phyloP scores from a whole-genome alignment of 352 stramenopile species.

The Phytophthora tentaculata region DNA sequence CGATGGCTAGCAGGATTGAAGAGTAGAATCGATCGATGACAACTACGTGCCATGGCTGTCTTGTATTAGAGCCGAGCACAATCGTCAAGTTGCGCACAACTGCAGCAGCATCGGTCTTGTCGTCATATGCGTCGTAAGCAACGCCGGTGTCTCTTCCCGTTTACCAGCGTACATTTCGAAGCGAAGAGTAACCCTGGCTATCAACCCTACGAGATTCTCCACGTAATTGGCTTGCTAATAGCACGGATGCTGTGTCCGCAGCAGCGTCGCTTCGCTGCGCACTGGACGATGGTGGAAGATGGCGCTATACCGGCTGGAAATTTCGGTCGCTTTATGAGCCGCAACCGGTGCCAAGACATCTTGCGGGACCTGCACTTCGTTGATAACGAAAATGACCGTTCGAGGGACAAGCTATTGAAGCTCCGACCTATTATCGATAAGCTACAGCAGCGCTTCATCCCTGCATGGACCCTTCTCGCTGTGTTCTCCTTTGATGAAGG shows the following conservation, averaged over 20 bases:
- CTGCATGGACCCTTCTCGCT: background rate
- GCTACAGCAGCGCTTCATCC: background rate
- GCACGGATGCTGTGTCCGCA: background rate
- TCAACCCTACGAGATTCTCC: background rate
- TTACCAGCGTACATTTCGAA: background rate
- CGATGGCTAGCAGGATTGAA: too few relatives aligned
- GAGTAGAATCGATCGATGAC: too few relatives aligned
- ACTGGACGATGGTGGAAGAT: too few relatives aligned
- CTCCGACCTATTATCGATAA: background rate
- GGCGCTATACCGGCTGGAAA: background rate
- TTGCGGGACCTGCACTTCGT: background rate
- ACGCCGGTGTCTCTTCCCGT: background rate
- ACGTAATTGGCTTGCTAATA: background rate
- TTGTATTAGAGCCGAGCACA: background rate
- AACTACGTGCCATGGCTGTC: background rate
- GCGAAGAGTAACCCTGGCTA: background rate
- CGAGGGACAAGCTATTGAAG: background rate
- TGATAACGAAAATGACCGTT: too few relatives aligned
- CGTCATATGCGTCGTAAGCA: background rate
- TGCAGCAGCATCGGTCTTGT: background rate
- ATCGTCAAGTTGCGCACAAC: background rate
- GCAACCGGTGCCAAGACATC: background rate
- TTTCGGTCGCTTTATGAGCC: background rate
- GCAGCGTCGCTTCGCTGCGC: background rate
- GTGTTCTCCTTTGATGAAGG: background rate